These are phyloP conservation scores for Candida ovalis DNA, from an alignment of 805 yeast species.

Conservation along the genomic window DNA sequence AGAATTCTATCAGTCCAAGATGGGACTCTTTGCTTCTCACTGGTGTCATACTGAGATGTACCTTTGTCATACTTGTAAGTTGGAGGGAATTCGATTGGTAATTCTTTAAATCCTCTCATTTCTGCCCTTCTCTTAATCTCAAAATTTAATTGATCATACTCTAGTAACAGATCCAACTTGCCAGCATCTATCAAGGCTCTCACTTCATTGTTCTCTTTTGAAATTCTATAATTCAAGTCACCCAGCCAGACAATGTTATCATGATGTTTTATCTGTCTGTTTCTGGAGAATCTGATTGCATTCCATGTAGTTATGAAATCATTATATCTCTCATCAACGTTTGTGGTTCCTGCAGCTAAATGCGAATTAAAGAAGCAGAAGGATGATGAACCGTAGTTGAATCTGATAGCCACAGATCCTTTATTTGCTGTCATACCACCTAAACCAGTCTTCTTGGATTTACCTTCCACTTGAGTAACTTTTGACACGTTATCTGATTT, in stretches of 20 bases:
- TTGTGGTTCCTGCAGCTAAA: constrained; percentile 86
- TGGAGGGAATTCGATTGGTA: constrained; percentile 73
- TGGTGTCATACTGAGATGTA: constrained; percentile 73
- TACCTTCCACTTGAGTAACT: constrained; percentile 86
- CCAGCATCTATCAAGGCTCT: constrained; percentile 47
- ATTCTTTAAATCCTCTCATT: constrained; percentile 73
- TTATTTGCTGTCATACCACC: constrained; percentile 98
- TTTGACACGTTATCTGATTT: constrained; percentile 40
- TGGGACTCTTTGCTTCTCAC: constrained; percentile 90
- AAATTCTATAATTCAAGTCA: constrained; percentile 83
- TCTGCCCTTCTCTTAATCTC: constrained; percentile 73
- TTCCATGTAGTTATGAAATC: constrained; percentile 74
- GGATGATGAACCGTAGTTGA: constrained; percentile 73
- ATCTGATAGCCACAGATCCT: constrained; percentile 92
- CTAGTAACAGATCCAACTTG: constrained; percentile 49
- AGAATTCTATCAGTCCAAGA: constrained; percentile 95
- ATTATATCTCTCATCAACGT: constrained; percentile 77
- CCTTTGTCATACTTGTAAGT: constrained; percentile 92
- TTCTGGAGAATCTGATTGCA: constrained; percentile 77
- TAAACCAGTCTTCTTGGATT: constrained; percentile 90
- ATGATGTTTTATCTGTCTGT: constrained; percentile 72
- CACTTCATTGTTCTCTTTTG: constrained; percentile 69
- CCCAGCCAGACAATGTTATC: constrained; percentile 93
- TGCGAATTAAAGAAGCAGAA: constrained; percentile 88
- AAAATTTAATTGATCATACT: constrained; percentile 71